Conservation (phyloP, 805 yeast species). For the Komagataella pastoris region DNA sequence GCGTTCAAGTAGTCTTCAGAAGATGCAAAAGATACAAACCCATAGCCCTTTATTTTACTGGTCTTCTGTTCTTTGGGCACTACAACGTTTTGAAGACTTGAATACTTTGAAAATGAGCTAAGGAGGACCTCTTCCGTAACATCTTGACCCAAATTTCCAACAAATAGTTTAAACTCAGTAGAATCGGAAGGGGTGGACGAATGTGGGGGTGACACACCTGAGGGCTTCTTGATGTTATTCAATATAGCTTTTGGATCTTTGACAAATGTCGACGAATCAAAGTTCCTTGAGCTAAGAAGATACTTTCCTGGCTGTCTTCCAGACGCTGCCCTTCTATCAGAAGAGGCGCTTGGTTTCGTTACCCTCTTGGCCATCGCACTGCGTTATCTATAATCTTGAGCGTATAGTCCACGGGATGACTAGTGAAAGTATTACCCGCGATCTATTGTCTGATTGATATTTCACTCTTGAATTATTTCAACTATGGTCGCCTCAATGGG, state of each 20-base stretch:
- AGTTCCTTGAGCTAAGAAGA: conserved; percentile 16
- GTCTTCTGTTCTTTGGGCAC: conserved; percentile 41
- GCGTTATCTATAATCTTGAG: neutral
- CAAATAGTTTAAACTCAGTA: conserved; percentile 51
- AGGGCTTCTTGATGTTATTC: conserved; percentile 19
- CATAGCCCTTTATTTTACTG: conserved; percentile 49
- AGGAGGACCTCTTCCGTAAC: conserved; percentile 44
- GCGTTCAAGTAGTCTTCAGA: conserved; percentile 59
- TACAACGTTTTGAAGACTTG: conserved; percentile 40
- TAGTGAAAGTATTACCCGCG: neutral
- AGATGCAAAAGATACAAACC: conserved; percentile 55
- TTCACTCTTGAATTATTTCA: neutral
- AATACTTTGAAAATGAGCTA: conserved; percentile 39
- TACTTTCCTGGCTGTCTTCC: conserved; percentile 33
- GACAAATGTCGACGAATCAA: conserved; percentile 11
- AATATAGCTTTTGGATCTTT: conserved; percentile 8
- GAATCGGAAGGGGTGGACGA: conserved; percentile 33
- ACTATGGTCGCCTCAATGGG: neutral
- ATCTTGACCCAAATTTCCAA: conserved; percentile 62
- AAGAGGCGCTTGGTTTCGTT: conserved; percentile 10
- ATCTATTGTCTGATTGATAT: neutral
- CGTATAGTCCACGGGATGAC: neutral
- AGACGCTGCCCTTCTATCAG: conserved; percentile 43
- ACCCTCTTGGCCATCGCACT: neutral
- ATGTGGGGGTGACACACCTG: conserved; percentile 30